Percentiles rank a stretch among this genome's conserved stretches.
These are phyloP conservation scores for Tremella mesenterica DNA, from an alignment of 768 basidiomycete genomes.

Conservation along the genomic window DNA sequence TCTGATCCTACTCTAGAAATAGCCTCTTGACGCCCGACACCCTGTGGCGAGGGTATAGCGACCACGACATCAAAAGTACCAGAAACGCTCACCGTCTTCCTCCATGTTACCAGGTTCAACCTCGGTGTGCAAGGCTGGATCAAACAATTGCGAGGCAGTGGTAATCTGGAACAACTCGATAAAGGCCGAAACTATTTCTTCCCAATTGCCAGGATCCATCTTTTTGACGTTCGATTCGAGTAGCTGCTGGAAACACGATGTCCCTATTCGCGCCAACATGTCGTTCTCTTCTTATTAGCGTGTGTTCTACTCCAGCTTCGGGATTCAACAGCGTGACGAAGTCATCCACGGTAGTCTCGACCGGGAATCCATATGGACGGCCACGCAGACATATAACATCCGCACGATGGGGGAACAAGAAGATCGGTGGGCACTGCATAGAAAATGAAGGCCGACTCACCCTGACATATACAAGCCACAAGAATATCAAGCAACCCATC, in stretches of 20 bases:
- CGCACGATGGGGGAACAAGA: not conserved
- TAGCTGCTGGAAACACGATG: slow-evolving; percentile 92
- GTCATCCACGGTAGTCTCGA: not conserved
- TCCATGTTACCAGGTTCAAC: too few species aligned
- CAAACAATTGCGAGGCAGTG: slow-evolving; percentile 92
- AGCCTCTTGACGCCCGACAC: not conserved
- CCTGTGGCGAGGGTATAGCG: slow-evolving; percentile 9
- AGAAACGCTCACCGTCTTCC: too few species aligned
- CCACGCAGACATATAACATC: not conserved
- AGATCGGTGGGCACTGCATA: not conserved
- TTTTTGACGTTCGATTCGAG: slow-evolving; percentile 86
- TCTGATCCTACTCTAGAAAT: too few species aligned
- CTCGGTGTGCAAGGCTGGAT: slow-evolving; percentile 78
- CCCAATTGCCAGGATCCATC: slow-evolving; percentile 77
- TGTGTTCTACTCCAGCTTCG: too few species aligned
- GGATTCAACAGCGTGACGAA: slow-evolving; percentile 2
- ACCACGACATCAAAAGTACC: slow-evolving; percentile 25
- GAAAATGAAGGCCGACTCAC: slow-evolving; percentile 48
- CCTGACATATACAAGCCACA: slow-evolving; percentile 97
- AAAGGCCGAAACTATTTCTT: slow-evolving; percentile 81
- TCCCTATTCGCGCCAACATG: slow-evolving; percentile 92
- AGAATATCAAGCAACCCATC: slow-evolving; percentile 89
- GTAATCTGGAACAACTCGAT: slow-evolving; percentile 95
- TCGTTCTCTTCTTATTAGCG: too few species aligned
- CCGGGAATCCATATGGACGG: not conserved